Conservation (phyloP, 1,139 yeast genomes). For the Scheffersomyces segobiensis region DNA sequence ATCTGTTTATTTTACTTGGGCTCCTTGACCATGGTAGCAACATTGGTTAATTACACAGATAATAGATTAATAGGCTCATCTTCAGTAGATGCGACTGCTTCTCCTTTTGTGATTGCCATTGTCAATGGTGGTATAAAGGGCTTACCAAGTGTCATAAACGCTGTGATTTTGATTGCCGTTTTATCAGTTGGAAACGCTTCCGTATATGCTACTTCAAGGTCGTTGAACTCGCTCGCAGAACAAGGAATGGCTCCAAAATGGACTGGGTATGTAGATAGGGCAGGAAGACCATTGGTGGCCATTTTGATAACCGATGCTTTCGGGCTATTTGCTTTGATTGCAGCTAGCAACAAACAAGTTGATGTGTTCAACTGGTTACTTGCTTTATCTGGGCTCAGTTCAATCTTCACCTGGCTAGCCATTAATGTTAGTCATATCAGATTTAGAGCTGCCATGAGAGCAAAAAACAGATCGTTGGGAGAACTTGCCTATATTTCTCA, state of each 20-base stretch:
- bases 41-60: slow-evolving; percentile 46
- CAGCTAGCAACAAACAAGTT: slow-evolving; percentile 64
- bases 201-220: slow-evolving; percentile 34
- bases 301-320: slow-evolving; percentile 35
- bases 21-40: slow-evolving; percentile 44
- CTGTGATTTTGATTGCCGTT: slow-evolving; percentile 49
- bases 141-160: slow-evolving; percentile 55
- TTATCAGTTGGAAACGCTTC: slow-evolving; percentile 50
- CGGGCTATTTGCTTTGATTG: slow-evolving; percentile 73
- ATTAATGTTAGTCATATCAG: slow-evolving; percentile 76
- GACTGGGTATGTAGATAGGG: slow-evolving; percentile 32
- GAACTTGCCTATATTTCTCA: slow-evolving; percentile 73
- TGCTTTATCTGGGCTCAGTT: slow-evolving; percentile 80
- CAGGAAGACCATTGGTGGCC: slow-evolving; percentile 34
- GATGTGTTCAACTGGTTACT: slow-evolving; percentile 78
- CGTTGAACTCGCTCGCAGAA: slow-evolving; percentile 32
- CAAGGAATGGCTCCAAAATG: slow-evolving; percentile 35
- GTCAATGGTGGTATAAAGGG: slow-evolving; percentile 53
- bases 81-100: slow-evolving; percentile 49
- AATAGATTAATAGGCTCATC: slow-evolving; percentile 32
- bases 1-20: slow-evolving; percentile 59
- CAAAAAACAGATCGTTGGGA: slow-evolving; percentile 60
- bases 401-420: slow-evolving; percentile 83
- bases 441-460: slow-evolving; percentile 71
- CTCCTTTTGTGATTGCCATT: slow-evolving; percentile 65